phyloP scores from a whole-genome alignment of 768 basidiomycete species.

The Suillus occidentalis region DNA sequence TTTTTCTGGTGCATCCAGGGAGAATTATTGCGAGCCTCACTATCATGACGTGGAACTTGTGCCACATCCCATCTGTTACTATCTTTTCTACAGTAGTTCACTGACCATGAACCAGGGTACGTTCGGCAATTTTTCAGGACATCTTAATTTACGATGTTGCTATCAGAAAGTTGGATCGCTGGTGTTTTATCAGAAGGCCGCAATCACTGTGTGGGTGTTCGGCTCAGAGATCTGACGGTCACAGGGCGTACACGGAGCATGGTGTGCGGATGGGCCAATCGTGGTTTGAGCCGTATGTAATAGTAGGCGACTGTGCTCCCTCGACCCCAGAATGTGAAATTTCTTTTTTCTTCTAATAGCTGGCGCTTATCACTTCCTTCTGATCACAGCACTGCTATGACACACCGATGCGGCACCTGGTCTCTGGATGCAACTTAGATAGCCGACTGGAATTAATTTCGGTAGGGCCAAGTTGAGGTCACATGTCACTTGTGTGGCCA shows the following conservation, averaged over 20 bases:
- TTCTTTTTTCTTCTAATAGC: not conserved
- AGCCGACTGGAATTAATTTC: not conserved
- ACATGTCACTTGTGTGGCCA: not conserved
- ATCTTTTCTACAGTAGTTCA: not conserved
- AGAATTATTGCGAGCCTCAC: not conserved
- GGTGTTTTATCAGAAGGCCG: not conserved
- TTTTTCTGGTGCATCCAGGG: not conserved
- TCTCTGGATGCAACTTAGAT: not conserved
- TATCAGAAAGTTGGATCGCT: not conserved
- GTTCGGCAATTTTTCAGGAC: not conserved
- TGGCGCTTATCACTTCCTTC: not conserved
- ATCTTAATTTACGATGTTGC: not conserved
- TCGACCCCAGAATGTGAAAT: not conserved
- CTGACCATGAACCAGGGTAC: not conserved
- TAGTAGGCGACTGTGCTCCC: not conserved
- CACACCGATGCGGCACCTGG: not conserved
- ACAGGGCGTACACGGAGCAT: not conserved
- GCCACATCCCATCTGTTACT: not conserved
- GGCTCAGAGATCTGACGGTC: not conserved
- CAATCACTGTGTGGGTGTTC: not conserved
- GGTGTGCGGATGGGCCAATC: not conserved
- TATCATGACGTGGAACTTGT: not conserved
- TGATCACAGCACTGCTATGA: not conserved
- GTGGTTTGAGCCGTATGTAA: not conserved
- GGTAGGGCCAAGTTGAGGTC: not conserved